phyloP scores from a whole-genome alignment of 352 stramenopile species.

The Phytophthora pinifolia region DNA sequence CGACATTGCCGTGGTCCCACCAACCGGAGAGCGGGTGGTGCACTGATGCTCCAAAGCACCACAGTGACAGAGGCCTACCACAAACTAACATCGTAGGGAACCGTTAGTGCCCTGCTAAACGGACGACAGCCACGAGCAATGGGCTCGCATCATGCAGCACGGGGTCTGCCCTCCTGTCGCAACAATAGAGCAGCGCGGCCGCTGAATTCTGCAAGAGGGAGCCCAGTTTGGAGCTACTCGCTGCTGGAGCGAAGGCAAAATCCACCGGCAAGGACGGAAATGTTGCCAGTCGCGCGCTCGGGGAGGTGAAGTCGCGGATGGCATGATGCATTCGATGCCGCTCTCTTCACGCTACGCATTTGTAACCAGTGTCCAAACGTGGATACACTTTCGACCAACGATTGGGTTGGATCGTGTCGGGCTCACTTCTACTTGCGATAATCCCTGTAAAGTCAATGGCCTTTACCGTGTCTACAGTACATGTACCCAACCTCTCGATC shows the following conservation, averaged over 20 bases:
- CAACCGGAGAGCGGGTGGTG: constrained; percentile 2
- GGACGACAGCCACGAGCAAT: constrained; percentile 1
- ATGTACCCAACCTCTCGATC: no score
- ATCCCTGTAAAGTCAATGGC: no score
- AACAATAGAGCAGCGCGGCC: constrained; percentile 11
- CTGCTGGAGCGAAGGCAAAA: constrained; percentile 6
- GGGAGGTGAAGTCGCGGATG: constrained; percentile 1
- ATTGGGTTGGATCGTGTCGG: no score
- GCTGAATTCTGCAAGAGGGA: constrained; percentile 21
- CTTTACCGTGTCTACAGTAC: no score
- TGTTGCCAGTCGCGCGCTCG: constrained; percentile 2
- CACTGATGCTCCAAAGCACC: constrained; percentile 3
- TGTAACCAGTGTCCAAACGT: constrained; percentile 4
- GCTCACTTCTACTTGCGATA: no score
- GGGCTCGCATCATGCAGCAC: not conserved
- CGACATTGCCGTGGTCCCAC: not conserved
- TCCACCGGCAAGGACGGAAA: constrained; percentile 6
- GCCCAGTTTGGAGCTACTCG: not conserved
- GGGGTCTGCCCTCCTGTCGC: constrained; percentile 13
- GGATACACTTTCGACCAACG: constrained; percentile 1
- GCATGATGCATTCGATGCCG: not conserved
- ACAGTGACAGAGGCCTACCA: not conserved
- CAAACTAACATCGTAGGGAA: not conserved
- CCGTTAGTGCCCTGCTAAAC: constrained; percentile 20
- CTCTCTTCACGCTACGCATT: constrained; percentile 1